Evolutionary conservation across 2,329 filamentous ascomycete genomes (phyloP).

Genomic region (Sphaerulina populicola): DNA sequence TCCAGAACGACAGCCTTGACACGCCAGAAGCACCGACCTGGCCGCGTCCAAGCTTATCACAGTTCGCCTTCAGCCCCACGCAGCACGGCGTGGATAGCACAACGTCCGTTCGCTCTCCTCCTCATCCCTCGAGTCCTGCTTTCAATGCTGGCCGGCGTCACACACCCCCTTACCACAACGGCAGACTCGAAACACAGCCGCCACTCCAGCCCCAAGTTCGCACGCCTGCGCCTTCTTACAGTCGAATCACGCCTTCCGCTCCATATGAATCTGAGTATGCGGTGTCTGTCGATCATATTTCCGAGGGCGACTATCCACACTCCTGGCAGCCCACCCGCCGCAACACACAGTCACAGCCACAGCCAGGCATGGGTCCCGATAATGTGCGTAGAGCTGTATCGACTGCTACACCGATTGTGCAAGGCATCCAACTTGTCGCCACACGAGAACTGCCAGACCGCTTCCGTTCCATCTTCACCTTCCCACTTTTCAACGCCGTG

Average conservation of each 20-base stretch:
- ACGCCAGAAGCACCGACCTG: not conserved
- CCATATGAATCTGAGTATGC: not conserved
- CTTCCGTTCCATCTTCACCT: slow-evolving; percentile 62
- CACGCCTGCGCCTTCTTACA: no score
- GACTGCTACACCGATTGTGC: slow-evolving; percentile 37
- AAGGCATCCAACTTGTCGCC: slow-evolving; percentile 54
- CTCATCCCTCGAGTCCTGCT: slow-evolving; percentile 36
- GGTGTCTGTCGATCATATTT: not conserved
- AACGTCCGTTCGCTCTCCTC: slow-evolving; percentile 16
- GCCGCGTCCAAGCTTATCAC: slow-evolving; percentile 1
- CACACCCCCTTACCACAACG: not conserved
- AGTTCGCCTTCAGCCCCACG: slow-evolving; percentile 24
- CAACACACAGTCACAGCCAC: not conserved
- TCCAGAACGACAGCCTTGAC: not conserved
- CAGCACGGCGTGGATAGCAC: slow-evolving; percentile 29
- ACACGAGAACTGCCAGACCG: slow-evolving; percentile 58
- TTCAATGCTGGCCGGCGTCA: slow-evolving; percentile 31
- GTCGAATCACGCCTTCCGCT: not conserved
- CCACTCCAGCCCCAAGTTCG: not conserved
- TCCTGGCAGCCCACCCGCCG: not conserved
- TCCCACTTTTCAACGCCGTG: slow-evolving; percentile 68
- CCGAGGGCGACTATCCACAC: not conserved
- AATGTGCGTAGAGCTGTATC: not conserved
- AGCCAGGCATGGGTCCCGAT: not conserved
- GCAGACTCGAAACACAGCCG: not conserved